Percentiles rank a stretch among this genome's conserved stretches.
Conservation (phyloP, 345 rosid species). For the Eucalyptus tenuipes region DNA sequence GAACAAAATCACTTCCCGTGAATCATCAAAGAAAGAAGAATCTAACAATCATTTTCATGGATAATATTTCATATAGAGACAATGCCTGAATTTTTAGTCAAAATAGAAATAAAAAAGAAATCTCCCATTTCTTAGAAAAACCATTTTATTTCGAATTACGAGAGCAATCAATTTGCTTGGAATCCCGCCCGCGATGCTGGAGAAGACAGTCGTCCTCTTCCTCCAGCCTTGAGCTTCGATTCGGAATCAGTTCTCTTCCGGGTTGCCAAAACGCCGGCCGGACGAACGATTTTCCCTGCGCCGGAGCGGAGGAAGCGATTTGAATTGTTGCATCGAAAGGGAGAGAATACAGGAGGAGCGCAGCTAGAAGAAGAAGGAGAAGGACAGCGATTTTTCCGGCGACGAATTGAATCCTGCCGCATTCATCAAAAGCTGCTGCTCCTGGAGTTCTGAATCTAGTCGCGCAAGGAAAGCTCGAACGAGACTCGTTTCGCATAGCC, state of each 20-base stretch:
- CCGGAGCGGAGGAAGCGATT: not conserved
- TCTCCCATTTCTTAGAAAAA: no score
- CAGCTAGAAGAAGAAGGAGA: not conserved
- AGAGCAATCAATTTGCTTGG: no score
- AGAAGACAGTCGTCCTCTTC: no score
- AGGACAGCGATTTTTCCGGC: not conserved
- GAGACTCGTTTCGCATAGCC: not conserved
- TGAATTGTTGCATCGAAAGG: not conserved
- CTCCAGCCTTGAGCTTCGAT: no score
- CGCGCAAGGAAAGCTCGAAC: not conserved
- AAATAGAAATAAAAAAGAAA: no score
- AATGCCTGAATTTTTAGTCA: no score
- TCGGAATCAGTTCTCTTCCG: not conserved
- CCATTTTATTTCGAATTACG: no score
- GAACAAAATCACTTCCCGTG: no score
- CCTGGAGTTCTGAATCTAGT: not conserved
- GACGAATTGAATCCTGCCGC: not conserved
- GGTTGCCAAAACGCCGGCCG: not conserved
- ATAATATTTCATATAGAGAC: no score
- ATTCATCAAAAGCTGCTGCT: not conserved
- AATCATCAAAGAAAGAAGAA: no score
- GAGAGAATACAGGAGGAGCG: not conserved
- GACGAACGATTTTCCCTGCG: not conserved
- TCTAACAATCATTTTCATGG: no score
- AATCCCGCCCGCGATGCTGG: no score